A percentile compares a stretch with the other conserved stretches of the same genome.
These are phyloP conservation scores for Aspergillus sojae DNA, from an alignment of 2,329 filamentous ascomycete genomes.

Conservation along the genomic window DNA sequence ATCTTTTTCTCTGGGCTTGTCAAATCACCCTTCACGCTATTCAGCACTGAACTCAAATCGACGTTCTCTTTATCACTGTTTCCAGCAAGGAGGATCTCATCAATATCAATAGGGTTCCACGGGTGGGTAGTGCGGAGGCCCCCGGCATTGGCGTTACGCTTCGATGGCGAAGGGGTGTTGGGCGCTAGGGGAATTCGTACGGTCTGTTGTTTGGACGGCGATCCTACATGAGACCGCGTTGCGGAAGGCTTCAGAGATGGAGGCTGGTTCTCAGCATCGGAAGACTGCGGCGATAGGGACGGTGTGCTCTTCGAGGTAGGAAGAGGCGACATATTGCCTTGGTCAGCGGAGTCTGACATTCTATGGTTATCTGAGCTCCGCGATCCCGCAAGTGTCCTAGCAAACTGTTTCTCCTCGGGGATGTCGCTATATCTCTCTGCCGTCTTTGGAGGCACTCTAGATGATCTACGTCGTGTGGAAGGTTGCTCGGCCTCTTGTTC, in stretches of 20 bases:
- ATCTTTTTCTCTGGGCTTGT: constrained; percentile 80
- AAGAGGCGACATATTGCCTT: constrained; percentile 29
- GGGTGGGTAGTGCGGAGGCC: constrained; percentile 60
- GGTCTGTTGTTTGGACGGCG: constrained; percentile 39
- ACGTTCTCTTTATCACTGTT: constrained; percentile 53
- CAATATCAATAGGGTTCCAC: constrained; percentile 78
- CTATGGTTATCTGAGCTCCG: constrained; percentile 21
- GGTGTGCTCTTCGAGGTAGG: constrained; percentile 52
- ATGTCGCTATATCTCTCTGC: constrained; percentile 42
- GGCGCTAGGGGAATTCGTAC: constrained; percentile 47
- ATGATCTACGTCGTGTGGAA: constrained; percentile 26
- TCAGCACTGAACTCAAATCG: constrained; percentile 52
- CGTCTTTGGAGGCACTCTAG: constrained; percentile 39
- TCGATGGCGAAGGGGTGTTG: constrained; percentile 62
- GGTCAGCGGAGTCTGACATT: constrained; percentile 12
- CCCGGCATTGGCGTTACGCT: constrained; percentile 53
- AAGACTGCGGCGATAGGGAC: constrained; percentile 72
- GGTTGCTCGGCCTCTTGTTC: constrained; percentile 19
- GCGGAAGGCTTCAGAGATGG: constrained; percentile 66
- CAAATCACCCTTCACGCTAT: constrained; percentile 60
- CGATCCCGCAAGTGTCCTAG: constrained; percentile 33
- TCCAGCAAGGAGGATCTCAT: constrained; percentile 56
- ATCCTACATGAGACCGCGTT: constrained; percentile 41
- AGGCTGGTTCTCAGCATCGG: constrained; percentile 78
- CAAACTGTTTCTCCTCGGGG: constrained; percentile 38